Evolutionary conservation across 2,329 filamentous ascomycete genomes (phyloP).

Genomic region (Microsporum audouinii): DNA sequence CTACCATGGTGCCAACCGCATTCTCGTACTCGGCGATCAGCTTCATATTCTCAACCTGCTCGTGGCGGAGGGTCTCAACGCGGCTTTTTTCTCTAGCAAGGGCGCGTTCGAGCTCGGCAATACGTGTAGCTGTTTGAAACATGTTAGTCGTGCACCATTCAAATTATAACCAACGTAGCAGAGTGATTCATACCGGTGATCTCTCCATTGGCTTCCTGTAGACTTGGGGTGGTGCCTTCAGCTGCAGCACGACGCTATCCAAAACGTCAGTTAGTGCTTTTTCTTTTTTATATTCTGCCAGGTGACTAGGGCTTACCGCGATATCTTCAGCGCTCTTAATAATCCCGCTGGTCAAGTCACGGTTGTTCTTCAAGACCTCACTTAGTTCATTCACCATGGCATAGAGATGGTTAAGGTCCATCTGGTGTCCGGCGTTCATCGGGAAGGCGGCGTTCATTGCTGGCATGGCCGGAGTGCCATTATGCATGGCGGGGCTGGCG

Average conservation of each 20-base stretch:
- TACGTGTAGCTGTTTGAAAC: constrained; percentile 30
- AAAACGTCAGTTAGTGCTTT: constrained; percentile 4
- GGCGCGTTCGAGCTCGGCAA: constrained; percentile 39
- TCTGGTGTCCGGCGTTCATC: constrained; percentile 41
- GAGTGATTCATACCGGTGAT: constrained; percentile 26
- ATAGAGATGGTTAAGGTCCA: constrained; percentile 41
- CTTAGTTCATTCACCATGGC: constrained; percentile 41
- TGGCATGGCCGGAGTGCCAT: constrained; percentile 7
- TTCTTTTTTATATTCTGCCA: not conserved
- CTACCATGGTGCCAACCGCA: constrained; percentile 37
- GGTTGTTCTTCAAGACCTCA: constrained; percentile 39
- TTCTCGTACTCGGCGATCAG: constrained; percentile 40
- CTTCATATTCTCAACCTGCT: constrained; percentile 39
- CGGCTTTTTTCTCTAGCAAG: constrained; percentile 36
- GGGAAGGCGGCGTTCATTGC: constrained; percentile 30
- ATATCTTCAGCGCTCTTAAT: constrained; percentile 40
- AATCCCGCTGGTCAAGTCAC: constrained; percentile 39
- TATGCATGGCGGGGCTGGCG: constrained; percentile 17
- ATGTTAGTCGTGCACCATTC: not conserved
- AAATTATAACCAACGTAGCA: not conserved
- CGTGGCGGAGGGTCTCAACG: constrained; percentile 33
- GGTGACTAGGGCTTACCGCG: constrained; percentile 27
- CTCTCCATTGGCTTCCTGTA: constrained; percentile 36
- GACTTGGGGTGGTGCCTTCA: constrained; percentile 28
- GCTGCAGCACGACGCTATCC: constrained; percentile 33